Percentiles rank a stretch among this genome's conserved stretches.
These are phyloP conservation scores for Silene vulgaris DNA, from an alignment of 179 eudicot genomes.

Conservation along the genomic window DNA sequence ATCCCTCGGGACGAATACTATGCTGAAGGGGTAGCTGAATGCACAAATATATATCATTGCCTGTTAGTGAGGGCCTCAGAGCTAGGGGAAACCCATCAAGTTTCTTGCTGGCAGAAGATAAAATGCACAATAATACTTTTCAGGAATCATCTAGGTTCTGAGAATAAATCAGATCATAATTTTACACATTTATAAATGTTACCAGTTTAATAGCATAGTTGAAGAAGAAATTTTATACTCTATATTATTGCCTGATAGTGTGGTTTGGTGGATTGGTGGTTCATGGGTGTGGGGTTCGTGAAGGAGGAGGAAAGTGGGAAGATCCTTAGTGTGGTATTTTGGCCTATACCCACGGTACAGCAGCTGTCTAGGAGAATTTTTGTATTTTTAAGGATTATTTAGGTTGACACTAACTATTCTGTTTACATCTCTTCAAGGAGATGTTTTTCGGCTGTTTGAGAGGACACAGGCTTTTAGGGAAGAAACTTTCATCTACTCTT, in stretches of 20 bases:
- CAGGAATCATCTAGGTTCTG: background rate
- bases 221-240: too few relatives aligned
- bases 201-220: too few relatives aligned
- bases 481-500: background rate
- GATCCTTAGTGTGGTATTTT: background rate
- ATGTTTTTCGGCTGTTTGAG: background rate
- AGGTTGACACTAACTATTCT: background rate
- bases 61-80: background rate
- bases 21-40: conserved; percentile 1
- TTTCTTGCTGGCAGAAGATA: background rate
- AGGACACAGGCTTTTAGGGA: conserved; percentile 1
- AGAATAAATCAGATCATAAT: background rate
- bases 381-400: background rate
- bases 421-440: background rate
- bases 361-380: background rate
- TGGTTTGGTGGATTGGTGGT: too few relatives aligned
- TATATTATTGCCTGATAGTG: too few relatives aligned
- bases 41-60: background rate
- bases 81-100: background rate
- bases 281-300: too few relatives aligned
- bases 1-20: background rate
- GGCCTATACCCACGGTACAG: background rate
- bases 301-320: too few relatives aligned
- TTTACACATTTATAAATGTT: background rate
- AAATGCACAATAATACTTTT: background rate